Evolutionary conservation across 345 rosid species (phyloP), one percentile per base, ranked within the genome.

Genomic region (Camelina neglecta): DNA sequence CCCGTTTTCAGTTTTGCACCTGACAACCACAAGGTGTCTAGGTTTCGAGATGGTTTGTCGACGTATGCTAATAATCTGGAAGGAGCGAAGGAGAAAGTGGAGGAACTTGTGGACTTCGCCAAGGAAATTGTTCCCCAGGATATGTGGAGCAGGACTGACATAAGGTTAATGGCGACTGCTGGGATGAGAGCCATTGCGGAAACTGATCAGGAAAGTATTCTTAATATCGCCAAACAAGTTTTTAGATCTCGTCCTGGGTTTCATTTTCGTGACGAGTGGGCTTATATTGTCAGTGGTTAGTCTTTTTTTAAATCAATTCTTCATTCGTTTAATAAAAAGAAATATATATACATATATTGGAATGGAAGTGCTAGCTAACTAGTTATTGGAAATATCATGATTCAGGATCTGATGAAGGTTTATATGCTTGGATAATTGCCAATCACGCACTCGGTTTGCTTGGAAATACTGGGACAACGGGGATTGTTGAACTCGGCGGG

Each of bases 101-200:
- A 12, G 51, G 85, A 84, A 79, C 81, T 91, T 9, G 33, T 93
- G 73, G 90, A 82, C 65, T 93, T 91, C 63, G 94, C 81, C 41
- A 91, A 81, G 53, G 58, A 66, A 33, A 84, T 77, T 60, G 84
- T 93, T 51, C 96, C 98, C 2, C 53, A 61, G 11, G 84, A 79
- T 16, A 35, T 71, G 66, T 80, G 87, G 96, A 79, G 77, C 8
- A 75, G 87, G 84, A 88, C 89, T 12, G 98, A 90, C 57, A 76
- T 93, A 72, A 72, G 92, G 86, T 68, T 93, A 10, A 91, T 93
- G 98, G 97, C 96, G 2, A 93, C 98, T 0, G 98, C 97, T 6
- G 98, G 98, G 57, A 62, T 93, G 89, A 80, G 98, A 74, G 69
- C 86, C 82, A 82, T 93, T 60, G 84, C 84, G 51, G 35, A 8